These are phyloP conservation scores for Lachancea lanzarotensis DNA, from an alignment of 805 yeast genomes.

Conservation along the genomic window DNA sequence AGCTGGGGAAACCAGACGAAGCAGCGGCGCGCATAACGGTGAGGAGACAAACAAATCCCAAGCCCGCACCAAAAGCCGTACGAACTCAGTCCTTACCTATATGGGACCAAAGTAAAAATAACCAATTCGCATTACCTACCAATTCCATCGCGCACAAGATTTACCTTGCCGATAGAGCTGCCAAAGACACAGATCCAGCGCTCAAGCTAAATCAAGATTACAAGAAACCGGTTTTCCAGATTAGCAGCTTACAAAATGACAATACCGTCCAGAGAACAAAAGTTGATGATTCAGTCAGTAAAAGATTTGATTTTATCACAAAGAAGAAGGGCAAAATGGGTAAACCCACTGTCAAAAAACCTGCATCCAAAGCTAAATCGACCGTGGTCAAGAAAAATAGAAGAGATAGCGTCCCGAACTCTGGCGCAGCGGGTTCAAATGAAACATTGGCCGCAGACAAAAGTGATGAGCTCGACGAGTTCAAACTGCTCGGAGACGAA, in stretches of 20 bases:
- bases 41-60: constrained; percentile 36
- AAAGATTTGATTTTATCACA: constrained; percentile 31
- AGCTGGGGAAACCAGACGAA: constrained; percentile 7
- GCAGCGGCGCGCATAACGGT: background rate
- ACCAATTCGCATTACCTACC: constrained; percentile 18
- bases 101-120: constrained; percentile 25
- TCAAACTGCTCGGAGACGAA: background rate
- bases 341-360: constrained; percentile 6
- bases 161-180: constrained; percentile 29
- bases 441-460: background rate
- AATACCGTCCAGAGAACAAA: constrained; percentile 21
- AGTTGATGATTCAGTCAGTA: constrained; percentile 29
- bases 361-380: constrained; percentile 3
- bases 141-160: constrained; percentile 32
- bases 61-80: constrained; percentile 42
- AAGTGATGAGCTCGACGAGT: constrained; percentile 3
- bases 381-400: constrained; percentile 1
- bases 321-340: constrained; percentile 17
- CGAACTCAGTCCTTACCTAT: constrained; percentile 42
- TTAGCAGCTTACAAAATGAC: constrained; percentile 23
- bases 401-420: constrained; percentile 5
- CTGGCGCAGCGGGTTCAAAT: constrained; percentile 1
- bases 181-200: constrained; percentile 15
- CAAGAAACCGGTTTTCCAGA: constrained; percentile 17
- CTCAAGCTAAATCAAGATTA: background rate